Base-by-base conservation (phyloP, 2,329 filamentous ascomycete genomes). In the Nothopassalora personata region DNA sequence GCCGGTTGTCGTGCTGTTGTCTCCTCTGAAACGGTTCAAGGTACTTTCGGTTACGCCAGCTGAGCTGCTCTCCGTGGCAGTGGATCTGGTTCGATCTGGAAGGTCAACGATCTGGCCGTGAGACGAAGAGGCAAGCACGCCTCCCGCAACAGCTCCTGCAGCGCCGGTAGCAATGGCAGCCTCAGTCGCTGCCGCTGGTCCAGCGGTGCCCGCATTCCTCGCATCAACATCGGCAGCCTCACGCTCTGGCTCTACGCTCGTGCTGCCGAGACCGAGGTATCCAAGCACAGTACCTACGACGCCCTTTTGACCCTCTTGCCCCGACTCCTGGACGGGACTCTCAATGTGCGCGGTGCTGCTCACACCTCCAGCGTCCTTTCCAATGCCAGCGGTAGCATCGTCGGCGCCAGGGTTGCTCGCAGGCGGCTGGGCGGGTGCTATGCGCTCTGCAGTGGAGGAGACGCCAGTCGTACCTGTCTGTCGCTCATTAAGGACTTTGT, bases 211-310 rank as follows among this genome's bases (percentile, higher is more conserved):
- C 19, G 59, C 49, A 51, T 51, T 51, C 49, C 10, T 51, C 11
- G 27, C 49, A 10, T 51, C 49, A 10, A 51, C 49, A 51, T 51
- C 49, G 30, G 30, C 49, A 19, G 49, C 49, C 30, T 51, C 49
- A 19, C 49, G 49, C 49, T 51, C 49, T 30, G n/a, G 49, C 39
- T 43, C 39, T 43, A 18, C 39, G 39, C 39, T 43, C n/a, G 49
- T 48, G 15, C 53, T 53, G 27, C 64, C 60, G 11, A 66, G 27
- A 5, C 66, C 65, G 33, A 70, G 59, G 27, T 66, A 65, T 43
- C 53, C 54, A 56, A 64, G 64, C 27, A 70, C 60, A 0, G 64
- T 66, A 27, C 59, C 61, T 34, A 68, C 54, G 30, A 69, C 51
- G 53, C 62, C 57, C 43, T 59, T 52, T 18, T 51, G 28, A 5